Evolutionary conservation across 345 rosid species (phyloP), one percentile per base, ranked within the genome.

Genomic region (Gossypium herbaceum): DNA sequence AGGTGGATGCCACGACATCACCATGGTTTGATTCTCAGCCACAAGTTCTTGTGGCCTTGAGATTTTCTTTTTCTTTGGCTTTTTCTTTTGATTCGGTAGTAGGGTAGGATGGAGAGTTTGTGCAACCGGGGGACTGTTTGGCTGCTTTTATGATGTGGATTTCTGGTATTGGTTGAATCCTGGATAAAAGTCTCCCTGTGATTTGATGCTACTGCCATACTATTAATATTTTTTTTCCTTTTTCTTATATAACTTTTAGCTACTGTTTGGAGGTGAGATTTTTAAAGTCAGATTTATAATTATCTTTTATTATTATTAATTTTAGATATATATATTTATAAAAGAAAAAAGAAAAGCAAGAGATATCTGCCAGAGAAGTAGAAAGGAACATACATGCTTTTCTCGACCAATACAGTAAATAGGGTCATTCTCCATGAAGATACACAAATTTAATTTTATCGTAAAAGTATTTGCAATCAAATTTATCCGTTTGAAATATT

Each of bases 41-140:
- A 93, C 97, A 91, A 80, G 91, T 87, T 90, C 82, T 63, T 87
- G 93, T 86, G 97, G 93, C 89, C 91, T 83, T 83, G 66, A 77
- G 84, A 83, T 85, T 88, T 87, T 82, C 83, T 63, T 62, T 83
- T 79, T 70, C 22, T 2, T 43, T 68, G 20, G 55, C 59, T 44
- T 25, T 12, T 41, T 70, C 60, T 65, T 68, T 61, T 19, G 77
- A 65, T 75, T 75, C 72, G 66, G 63, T 43, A 19, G 17, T 78
- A 48, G 57, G 56, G 56, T 20, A 5, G 70, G 9, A 66, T 12
- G 34, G 52, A 66, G 29, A 19, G n/a, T 67, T 77, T 69, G 73
- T 45, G 68, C 63, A 20, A 54, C 68, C 12, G 1, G 57, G 34
- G 2, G 0, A 7, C 51, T 74, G 22, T 29, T 20, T n/a, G 61